phyloP scores from a whole-genome alignment of 257 asterid species.

The Galeopsis tetrahit region DNA sequence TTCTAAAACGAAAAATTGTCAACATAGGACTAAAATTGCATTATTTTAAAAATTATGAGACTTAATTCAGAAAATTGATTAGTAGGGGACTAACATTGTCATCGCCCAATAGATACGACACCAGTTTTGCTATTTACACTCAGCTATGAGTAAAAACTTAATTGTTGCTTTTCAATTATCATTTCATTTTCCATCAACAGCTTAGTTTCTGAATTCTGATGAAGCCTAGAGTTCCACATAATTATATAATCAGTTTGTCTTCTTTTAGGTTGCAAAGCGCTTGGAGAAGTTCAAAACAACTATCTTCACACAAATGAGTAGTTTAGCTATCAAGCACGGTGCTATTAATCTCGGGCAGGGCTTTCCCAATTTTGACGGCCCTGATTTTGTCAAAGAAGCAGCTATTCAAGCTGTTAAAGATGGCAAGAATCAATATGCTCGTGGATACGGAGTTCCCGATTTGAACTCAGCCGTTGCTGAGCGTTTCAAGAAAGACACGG shows the following conservation, averaged over 20 bases:
- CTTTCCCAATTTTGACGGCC: slow-evolving; percentile 98
- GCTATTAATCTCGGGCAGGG: slow-evolving; percentile 99
- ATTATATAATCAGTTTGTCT: not conserved
- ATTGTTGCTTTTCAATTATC: not conserved
- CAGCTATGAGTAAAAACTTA: not conserved
- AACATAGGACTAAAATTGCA: too few relatives aligned
- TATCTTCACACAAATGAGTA: slow-evolving; percentile 97
- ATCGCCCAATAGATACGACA: too few relatives aligned
- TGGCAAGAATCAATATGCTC: slow-evolving; percentile 91
- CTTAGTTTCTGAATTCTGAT: not conserved
- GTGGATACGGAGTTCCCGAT: slow-evolving; percentile 94
- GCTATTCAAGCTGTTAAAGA: slow-evolving; percentile 85
- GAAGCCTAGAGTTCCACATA: not conserved
- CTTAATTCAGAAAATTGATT: too few relatives aligned
- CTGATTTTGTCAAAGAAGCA: slow-evolving; percentile 95
- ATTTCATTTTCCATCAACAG: not conserved
- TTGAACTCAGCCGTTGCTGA: slow-evolving; percentile 83
- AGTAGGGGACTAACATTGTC: too few relatives aligned
- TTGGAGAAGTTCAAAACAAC: slow-evolving; percentile 97
- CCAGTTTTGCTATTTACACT: too few relatives aligned
- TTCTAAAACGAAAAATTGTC: too few relatives aligned
- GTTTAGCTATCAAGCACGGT: slow-evolving; percentile 83
- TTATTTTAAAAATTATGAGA: too few relatives aligned
- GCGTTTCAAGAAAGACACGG: slow-evolving; percentile 80
- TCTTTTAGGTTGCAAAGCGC: slow-evolving; percentile 79